Evolutionary conservation across 2,329 filamentous ascomycete species (phyloP).

Genomic region (Ilyonectria destructans): DNA sequence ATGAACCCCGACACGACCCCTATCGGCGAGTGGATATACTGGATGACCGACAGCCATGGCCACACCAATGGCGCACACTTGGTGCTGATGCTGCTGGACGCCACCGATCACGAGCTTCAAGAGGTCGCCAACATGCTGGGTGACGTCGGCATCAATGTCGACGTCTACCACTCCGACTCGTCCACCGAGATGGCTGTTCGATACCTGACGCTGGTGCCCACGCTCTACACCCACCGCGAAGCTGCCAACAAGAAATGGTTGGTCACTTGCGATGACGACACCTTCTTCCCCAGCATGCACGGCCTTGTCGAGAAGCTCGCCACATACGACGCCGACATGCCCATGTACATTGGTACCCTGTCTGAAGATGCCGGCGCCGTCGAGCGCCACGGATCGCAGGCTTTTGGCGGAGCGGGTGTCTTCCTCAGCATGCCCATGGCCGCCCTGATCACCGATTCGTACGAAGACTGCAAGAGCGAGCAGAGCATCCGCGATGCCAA

Average conservation of each 20-base stretch:
- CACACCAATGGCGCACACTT: slow-evolving; percentile 72
- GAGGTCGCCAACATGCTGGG: slow-evolving; percentile 65
- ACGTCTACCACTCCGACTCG: slow-evolving; percentile 70
- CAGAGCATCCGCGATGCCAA: slow-evolving; percentile 70
- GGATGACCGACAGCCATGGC: slow-evolving; percentile 71
- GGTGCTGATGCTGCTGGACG: slow-evolving; percentile 69
- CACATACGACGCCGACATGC: slow-evolving; percentile 66
- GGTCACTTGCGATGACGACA: slow-evolving; percentile 76
- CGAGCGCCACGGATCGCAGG: slow-evolving; percentile 74
- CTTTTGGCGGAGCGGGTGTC: slow-evolving; percentile 76
- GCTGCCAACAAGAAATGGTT: slow-evolving; percentile 70
- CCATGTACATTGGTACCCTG: slow-evolving; percentile 74
- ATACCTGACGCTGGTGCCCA: slow-evolving; percentile 70
- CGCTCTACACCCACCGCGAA: slow-evolving; percentile 68
- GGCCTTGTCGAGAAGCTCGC: slow-evolving; percentile 66
- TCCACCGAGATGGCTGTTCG: slow-evolving; percentile 72
- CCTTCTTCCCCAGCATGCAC: slow-evolving; percentile 75
- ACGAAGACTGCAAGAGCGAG: slow-evolving; percentile 63
- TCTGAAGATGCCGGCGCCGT: slow-evolving; percentile 75
- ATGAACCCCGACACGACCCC: slow-evolving; percentile 67
- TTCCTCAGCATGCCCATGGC: slow-evolving; percentile 71
- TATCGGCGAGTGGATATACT: slow-evolving; percentile 73
- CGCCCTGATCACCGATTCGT: slow-evolving; percentile 62
- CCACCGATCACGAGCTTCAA: slow-evolving; percentile 66
- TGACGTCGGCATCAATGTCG: slow-evolving; percentile 69